Base-by-base conservation (phyloP, 2,329 filamentous ascomycete genomes). In the Aspergillus fumigatus region DNA sequence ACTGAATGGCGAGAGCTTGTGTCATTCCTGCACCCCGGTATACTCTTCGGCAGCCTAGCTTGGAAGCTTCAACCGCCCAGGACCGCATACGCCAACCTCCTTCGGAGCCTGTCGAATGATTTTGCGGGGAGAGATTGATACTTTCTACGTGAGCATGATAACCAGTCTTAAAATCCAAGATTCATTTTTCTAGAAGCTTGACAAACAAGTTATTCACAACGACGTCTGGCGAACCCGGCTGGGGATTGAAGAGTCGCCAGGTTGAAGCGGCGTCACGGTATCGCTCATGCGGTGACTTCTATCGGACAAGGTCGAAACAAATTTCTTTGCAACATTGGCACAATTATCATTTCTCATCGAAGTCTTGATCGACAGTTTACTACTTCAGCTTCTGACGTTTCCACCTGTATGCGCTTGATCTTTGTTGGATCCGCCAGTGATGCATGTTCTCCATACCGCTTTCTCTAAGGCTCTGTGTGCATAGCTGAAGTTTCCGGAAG, bases 51-150 rank as follows among this genome's bases (percentile, higher is more conserved):
- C 64, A 90, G 97, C 65, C 79, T 97, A 17, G 81, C 88, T 1
- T 83, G 82, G 1, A 85, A 87, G 0, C 93, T 97, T 56, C 83
- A 83, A 19, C 80, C 79, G 23, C 80, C 96, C 3, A 75, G 79
- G 8, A 93, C 97, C 60, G 96, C 92, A 0, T 92, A 97, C 67
- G 91, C 97, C 54, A 92, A 97, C 71, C 79, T 97, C 2, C 97
- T 92, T 0, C 93, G 92, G 0, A 96, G 90, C 70, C 78, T 97
- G 17, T 92, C 92, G 89, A 5, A 78, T 96, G 9, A 75, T 94
- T 1, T 86, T 88, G 57, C 93, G 92, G 0, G 81, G 89, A 32
- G 88, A 95, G 47, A 89, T 93, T 0, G 92, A 92, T 1, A 88
- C 82, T 27, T 77, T 97, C 1, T 90, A 88, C 62, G 82, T 82